phyloP scores from a whole-genome alignment of 2,329 filamentous ascomycete species.

The Alternaria angustiovoidea region DNA sequence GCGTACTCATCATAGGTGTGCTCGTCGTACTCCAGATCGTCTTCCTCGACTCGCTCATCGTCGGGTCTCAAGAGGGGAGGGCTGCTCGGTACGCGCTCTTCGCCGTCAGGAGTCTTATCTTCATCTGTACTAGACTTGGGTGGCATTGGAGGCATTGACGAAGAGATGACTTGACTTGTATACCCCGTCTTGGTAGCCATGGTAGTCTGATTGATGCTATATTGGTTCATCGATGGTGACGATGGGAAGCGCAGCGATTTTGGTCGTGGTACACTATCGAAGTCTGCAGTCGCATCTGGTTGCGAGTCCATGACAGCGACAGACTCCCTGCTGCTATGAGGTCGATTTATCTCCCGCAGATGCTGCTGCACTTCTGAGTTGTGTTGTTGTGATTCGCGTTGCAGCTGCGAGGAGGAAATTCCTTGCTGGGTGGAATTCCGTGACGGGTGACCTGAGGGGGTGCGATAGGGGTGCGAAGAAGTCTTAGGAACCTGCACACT shows the following conservation, averaged over 20 bases:
- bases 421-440: slow-evolving; percentile 28
- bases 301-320: slow-evolving; percentile 58
- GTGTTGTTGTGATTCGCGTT: slow-evolving; percentile 29
- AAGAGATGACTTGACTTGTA: slow-evolving; percentile 42
- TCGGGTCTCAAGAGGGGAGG: slow-evolving; percentile 39
- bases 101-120: slow-evolving; percentile 22
- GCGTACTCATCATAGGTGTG: slow-evolving; percentile 34
- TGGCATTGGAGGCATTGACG: slow-evolving; percentile 44
- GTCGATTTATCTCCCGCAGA: slow-evolving; percentile 20
- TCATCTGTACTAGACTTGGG: slow-evolving; percentile 32
- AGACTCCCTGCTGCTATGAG: slow-evolving; percentile 44
- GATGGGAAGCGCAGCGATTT: slow-evolving; percentile 46
- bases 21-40: slow-evolving; percentile 34
- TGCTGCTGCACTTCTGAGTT: slow-evolving; percentile 27
- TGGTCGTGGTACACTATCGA: slow-evolving; percentile 39
- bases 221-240: slow-evolving; percentile 46
- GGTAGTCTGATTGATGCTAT: slow-evolving; percentile 49
- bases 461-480: slow-evolving; percentile 45
- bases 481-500: slow-evolving; percentile 49
- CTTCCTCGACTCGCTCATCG: slow-evolving; percentile 32
- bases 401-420: slow-evolving; percentile 32
- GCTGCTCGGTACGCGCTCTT: slow-evolving; percentile 49
- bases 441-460: slow-evolving; percentile 31
- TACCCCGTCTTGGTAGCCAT: slow-evolving; percentile 39
- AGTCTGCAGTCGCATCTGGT: slow-evolving; percentile 40